phyloP scores from a whole-genome alignment of 345 rosid species.

The Linum tenue region DNA sequence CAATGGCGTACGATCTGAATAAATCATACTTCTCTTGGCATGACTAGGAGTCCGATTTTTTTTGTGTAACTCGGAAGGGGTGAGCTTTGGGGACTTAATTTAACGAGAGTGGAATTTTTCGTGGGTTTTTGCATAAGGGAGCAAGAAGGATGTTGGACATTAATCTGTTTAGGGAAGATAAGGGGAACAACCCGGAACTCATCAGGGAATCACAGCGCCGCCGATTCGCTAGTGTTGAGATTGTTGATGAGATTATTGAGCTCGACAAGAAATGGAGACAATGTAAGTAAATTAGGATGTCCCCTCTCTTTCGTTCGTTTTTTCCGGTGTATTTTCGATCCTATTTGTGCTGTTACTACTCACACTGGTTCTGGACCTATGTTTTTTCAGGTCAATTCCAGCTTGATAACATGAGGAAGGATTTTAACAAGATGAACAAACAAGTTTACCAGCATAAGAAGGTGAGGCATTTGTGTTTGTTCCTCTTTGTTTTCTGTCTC shows the following conservation, averaged over 20 bases:
- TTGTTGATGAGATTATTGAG: slow-evolving; percentile 61
- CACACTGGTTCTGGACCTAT: slow-evolving; percentile 1
- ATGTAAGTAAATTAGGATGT: slow-evolving; percentile 25
- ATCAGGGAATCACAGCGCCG: slow-evolving; percentile 73
- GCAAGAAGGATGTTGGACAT: slow-evolving; percentile 55
- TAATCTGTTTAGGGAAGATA: slow-evolving; percentile 64
- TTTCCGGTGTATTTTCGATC: too few species aligned
- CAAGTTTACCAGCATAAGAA: slow-evolving; percentile 60
- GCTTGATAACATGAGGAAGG: slow-evolving; percentile 53
- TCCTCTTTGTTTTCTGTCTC: neutral
- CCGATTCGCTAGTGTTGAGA: slow-evolving; percentile 48
- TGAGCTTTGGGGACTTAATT: too few species aligned
- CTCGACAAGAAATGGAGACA: slow-evolving; percentile 80
- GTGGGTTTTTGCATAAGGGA: neutral
- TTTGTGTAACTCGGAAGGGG: too few species aligned
- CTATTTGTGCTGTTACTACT: neutral
- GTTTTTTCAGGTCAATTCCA: slow-evolving; percentile 53
- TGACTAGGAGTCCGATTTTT: too few species aligned
- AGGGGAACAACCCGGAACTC: slow-evolving; percentile 62
- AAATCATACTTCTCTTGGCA: too few species aligned
- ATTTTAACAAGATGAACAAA: slow-evolving; percentile 63
- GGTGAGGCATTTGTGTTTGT: slow-evolving; percentile 28
- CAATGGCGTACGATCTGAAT: too few species aligned
- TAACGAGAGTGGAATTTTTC: too few species aligned
- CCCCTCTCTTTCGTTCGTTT: neutral